phyloP scores from a whole-genome alignment of 2,329 filamentous ascomycete genomes.

The Pseudogymnoascus sp. region DNA sequence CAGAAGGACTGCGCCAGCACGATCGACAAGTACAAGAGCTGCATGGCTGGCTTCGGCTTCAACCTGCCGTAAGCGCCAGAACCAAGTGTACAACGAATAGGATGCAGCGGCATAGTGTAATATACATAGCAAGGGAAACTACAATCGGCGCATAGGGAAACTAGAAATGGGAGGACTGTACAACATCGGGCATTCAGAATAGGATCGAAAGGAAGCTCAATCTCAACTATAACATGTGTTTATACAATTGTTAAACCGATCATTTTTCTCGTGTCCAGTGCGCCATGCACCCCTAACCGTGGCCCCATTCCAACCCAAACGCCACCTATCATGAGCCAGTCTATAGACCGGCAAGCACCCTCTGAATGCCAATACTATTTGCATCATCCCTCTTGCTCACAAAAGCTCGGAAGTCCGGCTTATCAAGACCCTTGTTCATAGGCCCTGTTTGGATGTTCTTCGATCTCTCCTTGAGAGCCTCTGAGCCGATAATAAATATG shows the following conservation, averaged over 20 bases:
- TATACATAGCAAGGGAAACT: slow-evolving; percentile 11
- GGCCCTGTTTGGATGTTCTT: slow-evolving; percentile 45
- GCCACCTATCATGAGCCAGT: background rate
- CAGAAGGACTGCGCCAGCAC: slow-evolving; percentile 74
- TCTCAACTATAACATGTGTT: slow-evolving; percentile 10
- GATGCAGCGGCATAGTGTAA: background rate
- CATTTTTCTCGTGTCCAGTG: slow-evolving; percentile 1
- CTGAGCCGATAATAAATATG: slow-evolving; percentile 84
- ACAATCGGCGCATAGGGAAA: slow-evolving; percentile 12
- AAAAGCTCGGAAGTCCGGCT: slow-evolving; percentile 73
- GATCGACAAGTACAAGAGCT: slow-evolving; percentile 78
- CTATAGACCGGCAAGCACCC: slow-evolving; percentile 53
- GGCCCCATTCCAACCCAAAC: background rate
- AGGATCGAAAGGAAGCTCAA: slow-evolving; percentile 8
- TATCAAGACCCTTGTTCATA: slow-evolving; percentile 48
- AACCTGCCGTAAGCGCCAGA: slow-evolving; percentile 39
- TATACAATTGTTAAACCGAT: slow-evolving; percentile 2
- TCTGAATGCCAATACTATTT: slow-evolving; percentile 71
- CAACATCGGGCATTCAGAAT: slow-evolving; percentile 19
- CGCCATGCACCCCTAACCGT: slow-evolving; percentile 1
- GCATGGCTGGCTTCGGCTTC: slow-evolving; percentile 92
- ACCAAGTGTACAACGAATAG: background rate
- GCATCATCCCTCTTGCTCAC: slow-evolving; percentile 80
- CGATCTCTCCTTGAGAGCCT: slow-evolving; percentile 65
- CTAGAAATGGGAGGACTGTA: slow-evolving; percentile 20